Percentiles rank a stretch among this genome's conserved stretches.
Conservation (phyloP, 768 basidiomycete genomes). For the Leucosporidium creatinivorum region DNA sequence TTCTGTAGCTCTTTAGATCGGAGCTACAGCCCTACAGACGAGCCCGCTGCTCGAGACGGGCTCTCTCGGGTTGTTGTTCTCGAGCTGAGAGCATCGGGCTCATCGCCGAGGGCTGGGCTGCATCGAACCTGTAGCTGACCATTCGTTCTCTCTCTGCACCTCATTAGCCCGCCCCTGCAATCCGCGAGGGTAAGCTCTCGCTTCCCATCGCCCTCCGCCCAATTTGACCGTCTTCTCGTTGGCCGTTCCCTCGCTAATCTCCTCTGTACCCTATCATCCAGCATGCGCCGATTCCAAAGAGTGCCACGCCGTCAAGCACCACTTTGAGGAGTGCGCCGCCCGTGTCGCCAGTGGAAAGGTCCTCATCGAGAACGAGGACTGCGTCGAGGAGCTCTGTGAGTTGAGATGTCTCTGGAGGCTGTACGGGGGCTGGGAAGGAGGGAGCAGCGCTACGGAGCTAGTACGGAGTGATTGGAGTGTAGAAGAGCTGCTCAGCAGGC, state of each 20-base stretch:
- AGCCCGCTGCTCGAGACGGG: too few species aligned
- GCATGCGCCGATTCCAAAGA: constrained; percentile 35
- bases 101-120: too few species aligned
- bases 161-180: constrained; percentile 2
- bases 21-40: neutral
- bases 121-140: too few species aligned
- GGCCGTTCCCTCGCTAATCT: too few species aligned
- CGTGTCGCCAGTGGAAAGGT: constrained; percentile 34
- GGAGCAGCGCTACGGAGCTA: neutral
- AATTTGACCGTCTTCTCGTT: neutral
- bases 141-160: neutral
- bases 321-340: constrained; percentile 37
- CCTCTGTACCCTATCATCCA: neutral
- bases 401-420: neutral
- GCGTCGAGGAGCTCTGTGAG: constrained; percentile 38
- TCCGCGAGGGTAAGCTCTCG: constrained; percentile 9
- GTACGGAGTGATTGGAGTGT: neutral
- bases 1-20: neutral
- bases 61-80: too few species aligned
- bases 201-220: neutral
- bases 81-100: too few species aligned
- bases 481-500: too few species aligned
- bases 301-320: constrained; percentile 36
- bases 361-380: constrained; percentile 33
- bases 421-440: neutral